A percentile compares a stretch with the other conserved stretches of the same genome.
phyloP scores from a whole-genome alignment of 2,329 filamentous ascomycete genomes.

The Hyphodiscus sp. region DNA sequence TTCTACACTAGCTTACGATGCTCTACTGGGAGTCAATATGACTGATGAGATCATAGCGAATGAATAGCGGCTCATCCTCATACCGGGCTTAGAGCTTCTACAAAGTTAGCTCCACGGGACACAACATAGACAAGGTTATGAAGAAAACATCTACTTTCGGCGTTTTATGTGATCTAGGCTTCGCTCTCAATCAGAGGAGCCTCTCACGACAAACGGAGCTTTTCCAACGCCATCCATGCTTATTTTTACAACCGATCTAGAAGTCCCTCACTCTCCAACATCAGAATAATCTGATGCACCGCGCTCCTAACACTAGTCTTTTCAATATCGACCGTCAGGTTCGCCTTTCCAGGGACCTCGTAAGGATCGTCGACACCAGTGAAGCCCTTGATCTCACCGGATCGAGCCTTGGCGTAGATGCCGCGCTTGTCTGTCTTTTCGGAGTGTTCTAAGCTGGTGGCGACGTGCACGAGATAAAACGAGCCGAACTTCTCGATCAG shows the following conservation, averaged over 20 bases:
- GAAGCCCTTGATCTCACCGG: slow-evolving; percentile 94
- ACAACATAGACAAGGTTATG: no score
- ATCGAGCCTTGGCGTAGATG: slow-evolving; percentile 76
- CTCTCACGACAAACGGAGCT: neutral
- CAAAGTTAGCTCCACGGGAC: no score
- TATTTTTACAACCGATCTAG: slow-evolving; percentile 53
- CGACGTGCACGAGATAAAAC: slow-evolving; percentile 94
- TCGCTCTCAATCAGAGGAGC: no score
- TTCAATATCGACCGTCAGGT: slow-evolving; percentile 77
- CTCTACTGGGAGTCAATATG: no score
- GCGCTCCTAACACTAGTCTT: slow-evolving; percentile 86
- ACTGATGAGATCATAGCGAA: no score
- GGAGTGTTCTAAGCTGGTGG: slow-evolving; percentile 83
- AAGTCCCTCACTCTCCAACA: slow-evolving; percentile 84
- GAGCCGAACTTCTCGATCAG: slow-evolving; percentile 80
- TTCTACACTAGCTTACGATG: no score
- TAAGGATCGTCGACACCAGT: slow-evolving; percentile 98
- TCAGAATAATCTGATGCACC: slow-evolving; percentile 91
- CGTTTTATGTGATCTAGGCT: no score
- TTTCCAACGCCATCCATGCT: neutral
- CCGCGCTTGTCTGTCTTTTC: slow-evolving; percentile 94
- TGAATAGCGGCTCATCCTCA: no score
- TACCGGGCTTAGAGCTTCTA: no score
- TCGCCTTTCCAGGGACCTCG: slow-evolving; percentile 72
- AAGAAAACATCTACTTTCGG: no score